Conservation (phyloP, 2,329 filamentous ascomycete species). For the Trematosphaeria pertusa region DNA sequence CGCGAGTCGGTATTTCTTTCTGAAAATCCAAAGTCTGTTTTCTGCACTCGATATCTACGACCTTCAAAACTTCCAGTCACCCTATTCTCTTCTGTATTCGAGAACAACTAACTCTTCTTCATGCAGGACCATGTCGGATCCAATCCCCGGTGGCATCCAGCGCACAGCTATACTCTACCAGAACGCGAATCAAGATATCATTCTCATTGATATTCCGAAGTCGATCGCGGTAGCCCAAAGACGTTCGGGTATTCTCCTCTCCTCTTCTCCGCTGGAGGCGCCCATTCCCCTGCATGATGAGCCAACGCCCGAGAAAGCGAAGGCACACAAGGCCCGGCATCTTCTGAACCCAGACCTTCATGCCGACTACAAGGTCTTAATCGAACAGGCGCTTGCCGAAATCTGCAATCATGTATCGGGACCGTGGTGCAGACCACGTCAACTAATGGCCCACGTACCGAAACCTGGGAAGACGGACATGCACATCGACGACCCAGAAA, state of each 20-base stretch:
- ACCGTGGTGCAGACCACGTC: slow-evolving; percentile 35
- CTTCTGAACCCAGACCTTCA: slow-evolving; percentile 41
- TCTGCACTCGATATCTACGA: too few relatives aligned
- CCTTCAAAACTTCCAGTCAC: too few relatives aligned
- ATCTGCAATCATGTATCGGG: slow-evolving; percentile 33
- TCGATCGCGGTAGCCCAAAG: slow-evolving; percentile 73
- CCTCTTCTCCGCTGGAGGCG: slow-evolving; percentile 51
- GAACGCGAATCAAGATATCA: slow-evolving; percentile 57
- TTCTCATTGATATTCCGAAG: slow-evolving; percentile 72
- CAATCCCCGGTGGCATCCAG: too few relatives aligned
- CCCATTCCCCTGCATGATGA: slow-evolving; percentile 60
- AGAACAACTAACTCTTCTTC: too few relatives aligned
- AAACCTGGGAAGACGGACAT: slow-evolving; percentile 21
- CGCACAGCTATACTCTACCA: slow-evolving; percentile 59
- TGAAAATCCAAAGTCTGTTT: too few relatives aligned
- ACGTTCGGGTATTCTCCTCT: slow-evolving; percentile 54
- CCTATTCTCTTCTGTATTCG: too few relatives aligned
- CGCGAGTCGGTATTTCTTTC: too few relatives aligned
- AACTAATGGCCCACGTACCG: slow-evolving; percentile 26
- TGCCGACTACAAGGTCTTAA: slow-evolving; percentile 42
- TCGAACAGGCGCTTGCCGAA: slow-evolving; percentile 50
- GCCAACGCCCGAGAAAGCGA: slow-evolving; percentile 58
- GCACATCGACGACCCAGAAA: slow-evolving; percentile 32
- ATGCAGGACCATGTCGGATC: too few relatives aligned
- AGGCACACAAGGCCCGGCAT: slow-evolving; percentile 45